These are phyloP conservation scores for Spathaspora girioi DNA, from an alignment of 805 yeast genomes.

Conservation along the genomic window DNA sequence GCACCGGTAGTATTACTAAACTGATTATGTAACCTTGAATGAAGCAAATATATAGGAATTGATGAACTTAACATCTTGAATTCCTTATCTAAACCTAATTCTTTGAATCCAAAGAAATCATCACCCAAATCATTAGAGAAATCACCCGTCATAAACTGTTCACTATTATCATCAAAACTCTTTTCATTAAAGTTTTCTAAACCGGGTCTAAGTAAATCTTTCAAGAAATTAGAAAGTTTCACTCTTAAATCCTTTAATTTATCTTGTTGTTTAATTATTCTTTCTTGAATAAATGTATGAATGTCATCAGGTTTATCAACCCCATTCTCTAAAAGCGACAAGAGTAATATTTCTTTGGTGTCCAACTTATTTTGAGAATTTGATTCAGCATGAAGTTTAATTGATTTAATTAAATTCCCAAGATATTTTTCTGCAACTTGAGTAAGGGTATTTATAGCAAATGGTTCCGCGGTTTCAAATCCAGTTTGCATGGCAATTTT, in stretches of 20 bases:
- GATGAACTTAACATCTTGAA: conserved; percentile 79
- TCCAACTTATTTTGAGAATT: conserved; percentile 42
- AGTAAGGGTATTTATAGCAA: conserved; percentile 74
- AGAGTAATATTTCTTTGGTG: conserved; percentile 45
- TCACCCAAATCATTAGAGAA: conserved; percentile 92
- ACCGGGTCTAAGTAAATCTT: conserved; percentile 79
- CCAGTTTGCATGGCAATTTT: conserved; percentile 90
- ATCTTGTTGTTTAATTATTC: conserved; percentile 60
- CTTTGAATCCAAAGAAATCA: conserved; percentile 96
- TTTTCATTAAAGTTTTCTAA: conserved; percentile 70
- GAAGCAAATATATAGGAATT: conserved; percentile 85
- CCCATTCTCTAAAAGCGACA: conserved; percentile 82
- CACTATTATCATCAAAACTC: conserved; percentile 84
- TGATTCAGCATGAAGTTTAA: conserved; percentile 71
- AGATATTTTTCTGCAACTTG: conserved; percentile 81
- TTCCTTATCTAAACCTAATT: conserved; percentile 89
- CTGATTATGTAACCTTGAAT: conserved; percentile 67
- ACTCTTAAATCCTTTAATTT: conserved; percentile 66
- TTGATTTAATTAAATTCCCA: conserved; percentile 65
- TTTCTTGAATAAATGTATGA: conserved; percentile 70
- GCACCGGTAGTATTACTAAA: conserved; percentile 40
- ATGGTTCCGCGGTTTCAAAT: conserved; percentile 76
- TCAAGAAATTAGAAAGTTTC: conserved; percentile 68
- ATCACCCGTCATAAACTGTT: conserved; percentile 92
- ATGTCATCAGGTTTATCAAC: conserved; percentile 74